These are phyloP conservation scores for Erythrobasidium hasegawianum DNA, from an alignment of 1,284 basidiomycete species.

Conservation along the genomic window DNA sequence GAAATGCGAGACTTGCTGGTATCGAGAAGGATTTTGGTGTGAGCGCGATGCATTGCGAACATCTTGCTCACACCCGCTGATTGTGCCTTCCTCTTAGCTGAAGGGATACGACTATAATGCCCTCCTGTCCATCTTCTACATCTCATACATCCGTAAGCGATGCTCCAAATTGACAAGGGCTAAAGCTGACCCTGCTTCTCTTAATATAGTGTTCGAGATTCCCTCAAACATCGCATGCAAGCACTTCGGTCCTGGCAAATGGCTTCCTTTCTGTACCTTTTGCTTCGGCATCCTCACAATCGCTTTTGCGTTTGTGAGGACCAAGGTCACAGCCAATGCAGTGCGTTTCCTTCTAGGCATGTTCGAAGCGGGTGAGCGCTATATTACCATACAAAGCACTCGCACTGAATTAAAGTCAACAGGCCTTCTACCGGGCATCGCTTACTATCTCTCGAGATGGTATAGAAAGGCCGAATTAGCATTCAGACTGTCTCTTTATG, in stretches of 20 bases:
- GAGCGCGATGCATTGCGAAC: constrained; percentile 16
- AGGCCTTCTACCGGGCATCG: constrained; percentile 43
- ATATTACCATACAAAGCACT: too few species aligned
- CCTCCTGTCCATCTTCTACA: constrained; percentile 1
- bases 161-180: too few species aligned
- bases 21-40: constrained; percentile 57
- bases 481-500: constrained; percentile 43
- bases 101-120: constrained; percentile 10
- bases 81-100: neutral
- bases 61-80: too few species aligned
- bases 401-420: too few species aligned
- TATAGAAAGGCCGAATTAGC: constrained; percentile 48
- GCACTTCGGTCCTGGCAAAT: constrained; percentile 7
- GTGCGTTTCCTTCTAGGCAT: constrained; percentile 21
- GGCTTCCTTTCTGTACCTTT: constrained; percentile 2
- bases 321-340: neutral
- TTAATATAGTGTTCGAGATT: constrained; percentile 1
- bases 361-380: constrained; percentile 19
- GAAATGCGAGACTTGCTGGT: constrained; percentile 60
- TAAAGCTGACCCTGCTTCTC: too few species aligned
- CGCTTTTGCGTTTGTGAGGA: constrained; percentile 7
- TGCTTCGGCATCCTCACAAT: constrained; percentile 10
- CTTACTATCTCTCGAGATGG: constrained; percentile 47
- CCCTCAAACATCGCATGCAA: constrained; percentile 6
- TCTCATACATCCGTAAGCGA: neutral